Percentiles rank a stretch among this genome's conserved stretches.
Evolutionary conservation across 2,329 filamentous ascomycete species (phyloP).

Genomic region (Fusarium euwallaceae): DNA sequence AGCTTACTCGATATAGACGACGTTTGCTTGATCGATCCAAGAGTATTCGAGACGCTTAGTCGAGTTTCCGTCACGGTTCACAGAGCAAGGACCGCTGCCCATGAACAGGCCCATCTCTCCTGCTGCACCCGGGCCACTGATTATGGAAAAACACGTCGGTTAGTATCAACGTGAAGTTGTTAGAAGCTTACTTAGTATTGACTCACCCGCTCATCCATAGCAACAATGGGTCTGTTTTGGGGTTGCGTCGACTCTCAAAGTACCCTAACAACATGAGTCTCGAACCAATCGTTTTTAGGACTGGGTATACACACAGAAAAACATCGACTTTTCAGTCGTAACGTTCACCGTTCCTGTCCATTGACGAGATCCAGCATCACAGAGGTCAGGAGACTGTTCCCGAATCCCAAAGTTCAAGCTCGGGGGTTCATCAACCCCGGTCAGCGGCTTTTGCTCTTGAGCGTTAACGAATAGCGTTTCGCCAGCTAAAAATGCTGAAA

Average conservation of each 20-base stretch:
- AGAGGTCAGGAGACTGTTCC: background rate
- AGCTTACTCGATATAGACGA: constrained; percentile 32
- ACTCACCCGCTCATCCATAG: constrained; percentile 39
- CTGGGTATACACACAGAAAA: background rate
- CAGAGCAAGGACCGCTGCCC: constrained; percentile 31
- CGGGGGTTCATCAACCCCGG: background rate
- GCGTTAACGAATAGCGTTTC: background rate
- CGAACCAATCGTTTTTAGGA: background rate
- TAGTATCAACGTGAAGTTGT: background rate
- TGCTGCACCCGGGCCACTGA: constrained; percentile 11
- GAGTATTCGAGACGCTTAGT: constrained; percentile 24
- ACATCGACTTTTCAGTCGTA: background rate
- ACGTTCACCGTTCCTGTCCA: background rate
- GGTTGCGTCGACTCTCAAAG: constrained; percentile 28
- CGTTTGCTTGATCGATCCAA: constrained; percentile 33
- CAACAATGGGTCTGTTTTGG: constrained; percentile 28
- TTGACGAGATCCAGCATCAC: background rate
- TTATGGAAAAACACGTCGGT: background rate
- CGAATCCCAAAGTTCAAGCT: background rate
- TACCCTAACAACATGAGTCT: constrained; percentile 24
- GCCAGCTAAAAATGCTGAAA: background rate
- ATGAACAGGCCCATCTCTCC: constrained; percentile 35
- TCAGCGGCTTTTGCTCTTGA: background rate
- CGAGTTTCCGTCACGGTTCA: constrained; percentile 29
- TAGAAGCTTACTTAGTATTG: background rate